Conservation (phyloP, 441 rosid genomes). For the Gossypium davidsonii region DNA sequence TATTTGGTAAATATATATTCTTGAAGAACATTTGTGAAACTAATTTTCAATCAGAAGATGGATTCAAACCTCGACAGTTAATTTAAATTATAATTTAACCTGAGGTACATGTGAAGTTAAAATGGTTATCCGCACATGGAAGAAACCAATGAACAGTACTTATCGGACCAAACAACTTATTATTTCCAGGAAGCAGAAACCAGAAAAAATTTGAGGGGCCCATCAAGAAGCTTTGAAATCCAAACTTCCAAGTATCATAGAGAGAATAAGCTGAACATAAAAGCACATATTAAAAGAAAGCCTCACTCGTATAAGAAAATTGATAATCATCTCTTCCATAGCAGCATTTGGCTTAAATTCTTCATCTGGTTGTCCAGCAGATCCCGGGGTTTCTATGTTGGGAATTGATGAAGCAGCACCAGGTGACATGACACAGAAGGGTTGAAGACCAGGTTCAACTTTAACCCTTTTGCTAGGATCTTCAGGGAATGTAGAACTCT, state of each 20-base stretch:
- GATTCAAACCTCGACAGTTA: constrained; percentile 3
- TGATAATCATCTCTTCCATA: constrained; percentile 99
- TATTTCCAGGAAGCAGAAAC: constrained; percentile 8
- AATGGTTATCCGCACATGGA: not conserved
- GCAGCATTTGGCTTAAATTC: constrained; percentile 99
- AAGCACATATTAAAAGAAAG: constrained; percentile 21
- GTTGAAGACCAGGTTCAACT: constrained; percentile 90
- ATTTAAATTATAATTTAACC: not conserved
- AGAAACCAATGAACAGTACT: not conserved
- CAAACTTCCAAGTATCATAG: not conserved
- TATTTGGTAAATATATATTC: not conserved
- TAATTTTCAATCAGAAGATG: not conserved
- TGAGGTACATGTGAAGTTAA: not conserved
- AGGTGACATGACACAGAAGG: constrained; percentile 89
- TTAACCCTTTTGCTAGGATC: constrained; percentile 80
- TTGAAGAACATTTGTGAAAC: not conserved
- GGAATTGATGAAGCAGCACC: constrained; percentile 85
- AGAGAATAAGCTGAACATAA: constrained; percentile 9
- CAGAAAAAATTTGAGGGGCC: not conserved
- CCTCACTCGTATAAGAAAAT: constrained; percentile 92
- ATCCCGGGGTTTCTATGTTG: constrained; percentile 89
- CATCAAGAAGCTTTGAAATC: not conserved
- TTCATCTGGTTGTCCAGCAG: constrained; percentile 95
- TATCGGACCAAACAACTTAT: not conserved
- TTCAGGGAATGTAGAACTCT: constrained; percentile 68